Base-by-base conservation (phyloP, 75 land plant genomes). In the Ceratopteris richardii region DNA sequence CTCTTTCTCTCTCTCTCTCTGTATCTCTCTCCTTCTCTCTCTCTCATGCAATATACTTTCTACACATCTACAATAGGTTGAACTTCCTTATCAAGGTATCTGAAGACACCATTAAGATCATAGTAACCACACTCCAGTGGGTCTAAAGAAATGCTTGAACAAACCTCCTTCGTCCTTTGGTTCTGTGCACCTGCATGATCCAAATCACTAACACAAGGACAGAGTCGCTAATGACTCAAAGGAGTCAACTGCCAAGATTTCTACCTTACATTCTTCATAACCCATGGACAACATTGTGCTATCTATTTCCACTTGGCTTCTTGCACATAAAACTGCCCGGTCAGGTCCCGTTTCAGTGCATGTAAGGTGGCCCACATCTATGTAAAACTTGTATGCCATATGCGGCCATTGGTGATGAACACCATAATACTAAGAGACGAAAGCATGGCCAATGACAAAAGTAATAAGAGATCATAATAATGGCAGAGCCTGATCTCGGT, bases 81-180 rank as follows among this genome's bases (percentile, higher is more conserved):
- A 18, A 58, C 41, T 29, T 61, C 66, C 20, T 63, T 82, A 21
- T 75, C 85, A 29, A 82, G 25, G 24, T 73, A 79, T 22, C 69
- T 51, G 28, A 82, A 71, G 20, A 82, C 57, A 61, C 79, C 85
- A 65, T 82, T 82, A 51, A 82, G 65, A 10, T 79, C 85, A 54
- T 42, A 82, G 60, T 71, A 82, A 14, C 85, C 85, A 56, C 55
- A 68, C 68, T 85, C 88, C 51, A 78, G 88, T 20, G 85, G 88
- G 28, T 85, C 88, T 31, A 85, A 71, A 85, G 82, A 58, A 85
- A 85, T 3, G 76, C 62, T 58, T 85, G 85, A 0, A 70, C 60
- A 37, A 85, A 85, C 30, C 67, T 73, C 46, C 69, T 56, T 48
- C 54, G 68, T 18, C 68, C 52, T 25, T 40, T 68, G 21, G 63